Evolutionary conservation across 768 basidiomycete genomes (phyloP), one percentile per base, ranked within the genome.

Genomic region (Filobasidium wieringae): DNA sequence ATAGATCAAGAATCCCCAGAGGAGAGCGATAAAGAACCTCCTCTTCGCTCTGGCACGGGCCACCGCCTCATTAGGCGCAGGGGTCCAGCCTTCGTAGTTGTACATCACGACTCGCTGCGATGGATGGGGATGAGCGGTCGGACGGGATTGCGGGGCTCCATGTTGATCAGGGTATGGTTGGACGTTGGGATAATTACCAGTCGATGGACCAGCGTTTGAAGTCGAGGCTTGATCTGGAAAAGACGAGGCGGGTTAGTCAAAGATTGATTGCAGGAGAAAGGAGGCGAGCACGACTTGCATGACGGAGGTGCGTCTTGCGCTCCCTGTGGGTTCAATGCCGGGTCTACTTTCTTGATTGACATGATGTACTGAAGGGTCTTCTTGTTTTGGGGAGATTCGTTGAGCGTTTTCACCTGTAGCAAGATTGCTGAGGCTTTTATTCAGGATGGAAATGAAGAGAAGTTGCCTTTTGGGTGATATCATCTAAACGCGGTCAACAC

Each of bases 1-100:
- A 66, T 67, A 71, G 43, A 71, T 71, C 36, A 60, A 52, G 63
- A 67, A 71, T 19, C 63, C 70, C 64, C 64, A 69, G 24, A 67
- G 43, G 57, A 71, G 60, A 15, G 70, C 66, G 7, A 59, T 40
- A 65, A 68, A 69, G 51, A 71, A 71, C 40, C 70, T 41, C 43
- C 65, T 58, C 11, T 67, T 32, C 9, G 70, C 68, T 32, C 70
- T 31, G 4, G 62, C 49, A 37, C 56, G 61, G 7, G 70, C 70
- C 9, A 68, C 64, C 22, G 30, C 41, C 4, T 58, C 51, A 30
- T 53, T 58, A n/a, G 67, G 34, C 1, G 67, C 65, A 4, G 65
- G 67, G 19, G 56, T 59, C 69, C 69, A 67, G 33, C 61, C 65
- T 15, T 54, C 36, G 17, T 57, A 47, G 24, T 47, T 47, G n/a